Percentiles rank a stretch among this genome's conserved stretches.
These are phyloP conservation scores for Withania somnifera DNA, from an alignment of 305 asterid species.

Conservation along the genomic window DNA sequence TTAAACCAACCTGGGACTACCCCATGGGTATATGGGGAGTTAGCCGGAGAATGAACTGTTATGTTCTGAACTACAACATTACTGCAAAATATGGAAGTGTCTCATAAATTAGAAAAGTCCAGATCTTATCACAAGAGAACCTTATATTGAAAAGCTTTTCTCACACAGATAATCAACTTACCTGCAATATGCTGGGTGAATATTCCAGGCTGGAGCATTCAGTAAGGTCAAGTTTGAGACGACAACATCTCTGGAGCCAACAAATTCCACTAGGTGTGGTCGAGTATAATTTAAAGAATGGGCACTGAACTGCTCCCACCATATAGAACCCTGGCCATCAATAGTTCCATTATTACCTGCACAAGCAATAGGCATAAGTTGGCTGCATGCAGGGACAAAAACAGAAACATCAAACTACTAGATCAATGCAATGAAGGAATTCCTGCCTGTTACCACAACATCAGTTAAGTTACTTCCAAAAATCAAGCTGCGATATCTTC, in stretches of 20 bases:
- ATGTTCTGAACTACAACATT: slow-evolving; percentile 70
- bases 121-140: background rate
- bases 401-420: background rate
- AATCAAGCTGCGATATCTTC: slow-evolving; percentile 62
- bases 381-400: background rate
- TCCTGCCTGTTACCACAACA: slow-evolving; percentile 61
- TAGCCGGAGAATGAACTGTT: slow-evolving; percentile 48
- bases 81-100: slow-evolving; percentile 29
- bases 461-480: slow-evolving; percentile 48
- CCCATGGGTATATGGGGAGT: slow-evolving; percentile 63
- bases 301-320: slow-evolving; percentile 51
- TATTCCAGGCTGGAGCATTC: slow-evolving; percentile 70
- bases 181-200: slow-evolving; percentile 71
- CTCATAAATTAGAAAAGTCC: background rate
- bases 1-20: slow-evolving; percentile 59
- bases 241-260: slow-evolving; percentile 40
- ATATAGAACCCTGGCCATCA: slow-evolving; percentile 71
- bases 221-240: slow-evolving; percentile 64
- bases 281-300: slow-evolving; percentile 61
- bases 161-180: slow-evolving; percentile 7
- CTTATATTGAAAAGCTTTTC: background rate
- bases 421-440: background rate
- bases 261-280: slow-evolving; percentile 62
- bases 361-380: slow-evolving; percentile 5
- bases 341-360: slow-evolving; percentile 75